Percentiles rank a stretch among this genome's conserved stretches.
These are phyloP conservation scores for Diutina pseudorugosa DNA, from an alignment of 1,139 yeast genomes.

Conservation along the genomic window DNA sequence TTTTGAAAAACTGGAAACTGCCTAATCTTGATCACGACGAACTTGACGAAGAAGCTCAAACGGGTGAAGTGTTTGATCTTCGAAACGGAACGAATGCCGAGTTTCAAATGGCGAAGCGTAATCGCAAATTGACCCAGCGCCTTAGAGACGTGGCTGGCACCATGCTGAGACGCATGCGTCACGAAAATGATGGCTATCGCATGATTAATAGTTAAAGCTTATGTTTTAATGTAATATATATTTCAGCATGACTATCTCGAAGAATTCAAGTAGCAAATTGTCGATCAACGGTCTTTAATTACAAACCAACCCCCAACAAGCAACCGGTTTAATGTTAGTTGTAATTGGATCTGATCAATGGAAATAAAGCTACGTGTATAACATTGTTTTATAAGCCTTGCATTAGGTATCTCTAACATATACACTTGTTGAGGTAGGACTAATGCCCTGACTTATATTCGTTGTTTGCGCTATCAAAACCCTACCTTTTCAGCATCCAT, in stretches of 20 bases:
- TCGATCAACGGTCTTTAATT: too few relatives aligned
- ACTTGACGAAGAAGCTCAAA: background rate
- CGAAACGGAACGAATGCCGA: background rate
- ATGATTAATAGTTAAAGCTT: background rate
- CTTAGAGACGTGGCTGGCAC: background rate
- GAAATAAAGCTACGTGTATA: background rate
- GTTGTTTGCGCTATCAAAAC: background rate
- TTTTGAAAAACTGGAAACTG: slow-evolving; percentile 52
- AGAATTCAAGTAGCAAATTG: too few relatives aligned
- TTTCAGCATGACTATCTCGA: background rate
- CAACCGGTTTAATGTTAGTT: too few relatives aligned
- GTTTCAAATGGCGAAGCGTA: background rate
- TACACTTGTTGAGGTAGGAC: background rate
- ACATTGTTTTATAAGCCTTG: background rate
- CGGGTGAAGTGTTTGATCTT: background rate
- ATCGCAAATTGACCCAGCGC: background rate
- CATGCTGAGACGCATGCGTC: background rate
- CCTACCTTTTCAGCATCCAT: background rate
- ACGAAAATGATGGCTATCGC: background rate
- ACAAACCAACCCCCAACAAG: too few relatives aligned
- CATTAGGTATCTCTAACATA: slow-evolving; percentile 3
- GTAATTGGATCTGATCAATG: too few relatives aligned
- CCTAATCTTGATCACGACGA: slow-evolving; percentile 16
- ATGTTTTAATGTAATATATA: background rate
- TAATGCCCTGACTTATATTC: background rate